A percentile compares a stretch with the other conserved stretches of the same genome.
phyloP scores from a whole-genome alignment of 805 yeast genomes.

The Debaryomyces tyrocola region DNA sequence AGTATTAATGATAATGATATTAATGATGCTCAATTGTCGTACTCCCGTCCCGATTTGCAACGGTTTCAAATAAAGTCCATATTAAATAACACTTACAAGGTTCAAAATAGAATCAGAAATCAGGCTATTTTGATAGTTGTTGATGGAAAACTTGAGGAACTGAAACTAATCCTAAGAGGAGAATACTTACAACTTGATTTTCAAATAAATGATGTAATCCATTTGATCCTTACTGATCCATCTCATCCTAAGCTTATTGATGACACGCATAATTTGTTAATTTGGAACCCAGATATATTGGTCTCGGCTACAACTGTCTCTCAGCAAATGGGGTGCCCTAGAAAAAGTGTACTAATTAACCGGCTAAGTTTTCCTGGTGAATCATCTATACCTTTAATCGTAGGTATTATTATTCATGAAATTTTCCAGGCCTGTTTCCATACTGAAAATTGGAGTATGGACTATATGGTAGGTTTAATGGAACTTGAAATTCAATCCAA shows the following conservation, averaged over 20 bases:
- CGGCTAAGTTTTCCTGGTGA: slow-evolving; percentile 64
- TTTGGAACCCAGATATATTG: slow-evolving; percentile 82
- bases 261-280: slow-evolving; percentile 57
- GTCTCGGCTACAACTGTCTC: slow-evolving; percentile 82
- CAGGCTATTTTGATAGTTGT: slow-evolving; percentile 59
- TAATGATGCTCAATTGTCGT: slow-evolving; percentile 39
- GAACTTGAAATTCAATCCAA: slow-evolving; percentile 44
- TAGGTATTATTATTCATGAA: slow-evolving; percentile 83
- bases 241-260: slow-evolving; percentile 49
- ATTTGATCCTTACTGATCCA: slow-evolving; percentile 51
- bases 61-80: slow-evolving; percentile 47
- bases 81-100: slow-evolving; percentile 27
- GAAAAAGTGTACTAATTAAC: slow-evolving; percentile 64
- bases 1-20: background rate
- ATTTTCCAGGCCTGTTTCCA: slow-evolving; percentile 63
- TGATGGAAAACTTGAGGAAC: slow-evolving; percentile 28
- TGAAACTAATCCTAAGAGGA: slow-evolving; percentile 57
- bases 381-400: slow-evolving; percentile 60
- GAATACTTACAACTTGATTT: slow-evolving; percentile 56
- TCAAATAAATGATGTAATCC: slow-evolving; percentile 56
- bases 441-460: slow-evolving; percentile 32
- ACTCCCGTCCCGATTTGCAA: slow-evolving; percentile 45
- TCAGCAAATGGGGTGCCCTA: slow-evolving; percentile 68
- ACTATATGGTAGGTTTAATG: slow-evolving; percentile 36
- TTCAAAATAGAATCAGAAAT: slow-evolving; percentile 25